Evolutionary conservation across 1,139 yeast genomes (phyloP).

Genomic region (Geotrichum restrictum): DNA sequence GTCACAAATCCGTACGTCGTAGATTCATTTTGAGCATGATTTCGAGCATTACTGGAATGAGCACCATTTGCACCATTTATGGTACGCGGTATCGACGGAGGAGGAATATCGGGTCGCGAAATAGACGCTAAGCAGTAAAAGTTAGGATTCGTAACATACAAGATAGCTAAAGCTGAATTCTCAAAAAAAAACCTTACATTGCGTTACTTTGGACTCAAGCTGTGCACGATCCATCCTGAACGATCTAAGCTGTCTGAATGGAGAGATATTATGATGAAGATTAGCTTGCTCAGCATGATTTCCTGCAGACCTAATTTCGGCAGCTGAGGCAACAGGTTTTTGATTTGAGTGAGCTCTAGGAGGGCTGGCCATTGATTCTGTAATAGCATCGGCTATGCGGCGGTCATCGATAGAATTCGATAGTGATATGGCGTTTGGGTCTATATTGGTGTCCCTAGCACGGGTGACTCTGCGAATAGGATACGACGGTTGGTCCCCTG

Average conservation of each 20-base stretch:
- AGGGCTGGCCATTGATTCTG: slow-evolving; percentile 3
- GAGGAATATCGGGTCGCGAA: background rate
- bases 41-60: no score
- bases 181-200: no score
- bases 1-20: background rate
- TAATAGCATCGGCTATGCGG: background rate
- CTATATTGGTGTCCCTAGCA: background rate
- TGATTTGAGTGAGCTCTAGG: background rate
- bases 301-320: background rate
- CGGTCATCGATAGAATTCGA: slow-evolving; percentile 3
- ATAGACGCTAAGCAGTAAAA: background rate
- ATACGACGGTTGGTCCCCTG: slow-evolving; percentile 7
- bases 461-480: slow-evolving; percentile 1
- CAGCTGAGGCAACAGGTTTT: no score
- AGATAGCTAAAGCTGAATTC: background rate
- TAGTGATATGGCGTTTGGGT: slow-evolving; percentile 5
- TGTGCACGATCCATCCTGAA: background rate
- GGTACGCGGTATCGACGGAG: no score
- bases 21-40: background rate
- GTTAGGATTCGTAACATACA: background rate
- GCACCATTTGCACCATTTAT: no score
- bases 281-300: background rate
- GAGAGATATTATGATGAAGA: background rate
- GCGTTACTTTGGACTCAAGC: background rate
- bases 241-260: background rate